phyloP scores from a whole-genome alignment of 2,329 filamentous ascomycete species.

The Talaromyces sp. region DNA sequence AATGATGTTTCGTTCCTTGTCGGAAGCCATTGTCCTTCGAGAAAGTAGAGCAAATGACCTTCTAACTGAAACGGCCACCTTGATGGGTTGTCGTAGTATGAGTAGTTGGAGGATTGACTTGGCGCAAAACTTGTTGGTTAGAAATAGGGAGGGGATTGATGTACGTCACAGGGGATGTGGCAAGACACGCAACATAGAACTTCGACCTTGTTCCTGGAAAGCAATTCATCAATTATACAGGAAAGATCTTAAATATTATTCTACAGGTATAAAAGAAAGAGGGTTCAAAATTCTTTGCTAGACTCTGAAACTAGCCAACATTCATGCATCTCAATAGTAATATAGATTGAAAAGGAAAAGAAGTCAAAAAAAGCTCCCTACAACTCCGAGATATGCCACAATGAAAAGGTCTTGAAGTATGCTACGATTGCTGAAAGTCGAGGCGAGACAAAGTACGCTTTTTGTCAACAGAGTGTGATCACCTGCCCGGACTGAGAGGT shows the following conservation, averaged over 20 bases:
- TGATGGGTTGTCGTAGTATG: not conserved
- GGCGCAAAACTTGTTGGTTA: not conserved
- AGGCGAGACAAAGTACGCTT: constrained; percentile 2
- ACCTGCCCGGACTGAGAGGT: constrained; percentile 48
- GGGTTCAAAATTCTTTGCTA: not conserved
- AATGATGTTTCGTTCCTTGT: constrained; percentile 40
- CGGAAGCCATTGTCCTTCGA: constrained; percentile 32
- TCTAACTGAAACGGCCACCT: constrained; percentile 28
- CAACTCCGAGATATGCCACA: constrained; percentile 14
- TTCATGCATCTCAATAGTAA: not conserved
- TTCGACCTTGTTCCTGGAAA: not conserved
- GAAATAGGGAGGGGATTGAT: not conserved
- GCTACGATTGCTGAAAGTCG: constrained; percentile 12
- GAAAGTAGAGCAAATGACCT: constrained; percentile 24
- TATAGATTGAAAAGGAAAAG: not conserved
- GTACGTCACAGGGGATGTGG: constrained; percentile 16
- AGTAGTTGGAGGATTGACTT: not conserved
- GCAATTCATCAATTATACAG: not conserved
- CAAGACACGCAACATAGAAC: not conserved
- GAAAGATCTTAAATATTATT: not conserved
- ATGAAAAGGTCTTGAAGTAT: constrained; percentile 10
- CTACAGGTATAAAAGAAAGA: not conserved
- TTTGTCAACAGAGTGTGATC: constrained; percentile 19
- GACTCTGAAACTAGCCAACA: not conserved
- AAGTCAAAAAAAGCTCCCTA: constrained; percentile 16